These are phyloP conservation scores for Epichloe aotearoae DNA, from an alignment of 2,329 filamentous ascomycete genomes.

Conservation along the genomic window DNA sequence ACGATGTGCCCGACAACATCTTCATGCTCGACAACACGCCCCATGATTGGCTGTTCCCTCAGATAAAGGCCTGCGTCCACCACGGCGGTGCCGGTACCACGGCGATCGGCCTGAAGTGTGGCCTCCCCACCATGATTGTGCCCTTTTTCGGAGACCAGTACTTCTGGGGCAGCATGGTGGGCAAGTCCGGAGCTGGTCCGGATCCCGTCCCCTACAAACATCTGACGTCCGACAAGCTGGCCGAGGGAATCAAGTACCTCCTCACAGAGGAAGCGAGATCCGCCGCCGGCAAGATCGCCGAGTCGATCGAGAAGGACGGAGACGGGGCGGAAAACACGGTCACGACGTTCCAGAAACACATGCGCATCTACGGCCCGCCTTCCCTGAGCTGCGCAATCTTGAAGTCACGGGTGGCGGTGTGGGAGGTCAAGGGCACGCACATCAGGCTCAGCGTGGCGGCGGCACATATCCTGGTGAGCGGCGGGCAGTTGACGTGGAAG, in stretches of 20 bases:
- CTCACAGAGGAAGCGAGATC: constrained; percentile 45
- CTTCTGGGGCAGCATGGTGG: constrained; percentile 64
- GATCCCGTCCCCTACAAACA: constrained; percentile 55
- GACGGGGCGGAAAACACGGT: constrained; percentile 61
- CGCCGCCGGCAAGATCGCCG: constrained; percentile 46
- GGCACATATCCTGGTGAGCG: constrained; percentile 49
- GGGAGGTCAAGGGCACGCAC: constrained; percentile 49
- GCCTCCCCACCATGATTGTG: constrained; percentile 60
- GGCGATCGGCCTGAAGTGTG: constrained; percentile 59
- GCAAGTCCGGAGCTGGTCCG: constrained; percentile 49
- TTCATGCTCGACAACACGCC: constrained; percentile 63
- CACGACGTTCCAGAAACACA: constrained; percentile 47
- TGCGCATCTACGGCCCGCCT: constrained; percentile 36
- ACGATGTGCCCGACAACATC: constrained; percentile 45
- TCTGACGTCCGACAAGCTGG: constrained; percentile 48
- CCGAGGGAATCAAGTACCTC: constrained; percentile 57
- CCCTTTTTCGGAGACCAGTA: constrained; percentile 72
- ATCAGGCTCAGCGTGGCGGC: constrained; percentile 50
- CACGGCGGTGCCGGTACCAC: constrained; percentile 71
- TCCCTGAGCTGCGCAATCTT: constrained; percentile 55
- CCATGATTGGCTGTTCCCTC: constrained; percentile 65
- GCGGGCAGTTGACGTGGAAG: constrained; percentile 48
- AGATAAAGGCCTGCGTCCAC: constrained; percentile 53
- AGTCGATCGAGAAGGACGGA: constrained; percentile 46
- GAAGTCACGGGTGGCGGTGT: constrained; percentile 48